A percentile compares a stretch with the other conserved stretches of the same genome.
Conservation (phyloP, 345 rosid genomes). For the Eucalyptus virginea region DNA sequence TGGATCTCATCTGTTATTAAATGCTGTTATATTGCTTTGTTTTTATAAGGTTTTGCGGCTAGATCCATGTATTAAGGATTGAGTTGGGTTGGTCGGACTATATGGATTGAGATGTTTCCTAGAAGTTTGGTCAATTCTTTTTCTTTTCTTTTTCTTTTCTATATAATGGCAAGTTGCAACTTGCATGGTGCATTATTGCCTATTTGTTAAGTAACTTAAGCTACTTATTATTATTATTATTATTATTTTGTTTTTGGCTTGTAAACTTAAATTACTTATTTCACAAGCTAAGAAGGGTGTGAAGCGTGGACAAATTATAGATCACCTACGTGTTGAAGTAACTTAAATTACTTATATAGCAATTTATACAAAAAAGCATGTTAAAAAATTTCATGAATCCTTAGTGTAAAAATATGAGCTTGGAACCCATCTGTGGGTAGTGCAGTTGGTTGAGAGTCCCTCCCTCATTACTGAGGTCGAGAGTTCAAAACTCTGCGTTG, state of each 20-base stretch:
- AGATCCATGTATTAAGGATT: background rate
- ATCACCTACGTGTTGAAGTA: background rate
- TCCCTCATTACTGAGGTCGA: too few species aligned
- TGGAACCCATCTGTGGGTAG: background rate
- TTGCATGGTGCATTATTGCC: background rate
- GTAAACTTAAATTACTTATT: background rate
- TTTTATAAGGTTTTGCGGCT: background rate
- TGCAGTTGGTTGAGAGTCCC: too few species aligned
- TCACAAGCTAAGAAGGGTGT: background rate
- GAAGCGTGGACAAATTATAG: background rate
- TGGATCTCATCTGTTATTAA: background rate
- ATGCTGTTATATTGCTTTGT: background rate
- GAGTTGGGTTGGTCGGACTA: background rate
- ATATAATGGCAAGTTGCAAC: background rate
- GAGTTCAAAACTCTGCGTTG: too few species aligned
- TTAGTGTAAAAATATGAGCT: background rate
- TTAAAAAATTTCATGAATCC: background rate
- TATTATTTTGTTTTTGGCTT: background rate
- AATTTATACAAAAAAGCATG: background rate
- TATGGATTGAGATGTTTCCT: background rate
- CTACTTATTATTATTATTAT: background rate
- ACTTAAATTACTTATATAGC: background rate
- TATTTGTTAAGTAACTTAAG: background rate
- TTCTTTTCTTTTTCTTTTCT: background rate
- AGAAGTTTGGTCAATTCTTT: background rate